phyloP scores from a whole-genome alignment of 1,139 yeast genomes.

The Geotrichum carabidarum region DNA sequence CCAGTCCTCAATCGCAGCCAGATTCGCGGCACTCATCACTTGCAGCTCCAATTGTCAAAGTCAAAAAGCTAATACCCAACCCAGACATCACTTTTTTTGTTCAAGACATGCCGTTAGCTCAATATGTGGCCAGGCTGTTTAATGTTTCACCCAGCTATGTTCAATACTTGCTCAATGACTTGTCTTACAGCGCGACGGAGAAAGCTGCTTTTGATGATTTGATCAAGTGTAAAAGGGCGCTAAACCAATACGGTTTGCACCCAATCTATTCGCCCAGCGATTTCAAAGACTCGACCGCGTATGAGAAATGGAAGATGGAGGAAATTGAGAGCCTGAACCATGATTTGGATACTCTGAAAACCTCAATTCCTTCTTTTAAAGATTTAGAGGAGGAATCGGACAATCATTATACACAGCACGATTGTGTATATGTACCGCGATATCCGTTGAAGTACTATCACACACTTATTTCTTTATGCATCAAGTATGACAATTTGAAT shows the following conservation, averaged over 20 bases:
- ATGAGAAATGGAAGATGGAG: slow-evolving; percentile 10
- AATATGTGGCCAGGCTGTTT: background rate
- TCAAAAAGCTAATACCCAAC: slow-evolving; percentile 5
- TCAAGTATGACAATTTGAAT: background rate
- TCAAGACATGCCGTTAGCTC: slow-evolving; percentile 2
- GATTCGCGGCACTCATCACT: too few relatives aligned
- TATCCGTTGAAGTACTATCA: slow-evolving; percentile 8
- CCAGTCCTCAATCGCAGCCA: background rate
- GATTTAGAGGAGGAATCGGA: background rate
- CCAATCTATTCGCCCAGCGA: slow-evolving; percentile 7
- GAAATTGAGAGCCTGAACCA: slow-evolving; percentile 2
- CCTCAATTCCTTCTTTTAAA: slow-evolving; percentile 4
- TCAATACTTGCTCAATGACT: slow-evolving; percentile 4
- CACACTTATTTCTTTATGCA: slow-evolving; percentile 4
- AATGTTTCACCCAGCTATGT: slow-evolving; percentile 2
- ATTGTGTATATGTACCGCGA: slow-evolving; percentile 1
- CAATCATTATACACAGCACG: too few relatives aligned
- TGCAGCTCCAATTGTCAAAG: too few relatives aligned
- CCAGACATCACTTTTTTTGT: slow-evolving; percentile 2
- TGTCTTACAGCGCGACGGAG: background rate
- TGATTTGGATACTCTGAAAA: slow-evolving; percentile 4
- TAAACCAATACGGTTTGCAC: background rate
- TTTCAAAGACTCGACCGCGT: background rate
- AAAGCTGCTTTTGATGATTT: slow-evolving; percentile 6
- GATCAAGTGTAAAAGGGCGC: background rate